Base-by-base conservation (phyloP, 257 asterid genomes). In the Solanum etuberosum region DNA sequence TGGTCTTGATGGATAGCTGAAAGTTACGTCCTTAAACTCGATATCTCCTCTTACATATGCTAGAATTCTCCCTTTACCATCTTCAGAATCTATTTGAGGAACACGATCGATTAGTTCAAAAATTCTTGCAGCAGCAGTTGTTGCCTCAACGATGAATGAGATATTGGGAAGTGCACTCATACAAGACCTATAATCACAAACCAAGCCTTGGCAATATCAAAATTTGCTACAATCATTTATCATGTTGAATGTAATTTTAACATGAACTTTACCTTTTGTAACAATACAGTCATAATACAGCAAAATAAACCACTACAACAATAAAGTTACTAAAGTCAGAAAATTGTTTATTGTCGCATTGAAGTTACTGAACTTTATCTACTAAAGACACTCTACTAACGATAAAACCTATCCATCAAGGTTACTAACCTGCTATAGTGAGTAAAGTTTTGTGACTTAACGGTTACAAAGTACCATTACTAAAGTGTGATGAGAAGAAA, bases 121-220 rank as follows among this genome's bases (percentile, higher is more conserved):
- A 29, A 93, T 93, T 10, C 93, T 91, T 9, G 90, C 74, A 0
- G 95, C 94, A 4, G 95, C 92, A 54, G 90, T 76, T 18, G 90
- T 88, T 82, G 96, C 98, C 88, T 92, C 98, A 35, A 90, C 43
- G 73, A 95, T 91, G 91, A 88, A 91, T 0, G 96, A 92, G 81
- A 95, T 82, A 88, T 94, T 94, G 5, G 98, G 97, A 67, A 94
- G 94, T 37, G 92, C 93, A 77, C 94, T 90, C 95, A 95, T 92
- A 18, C 94, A 92, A 5, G 93, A 93, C 91, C 98, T 95, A 89
- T 23, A 84, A 87, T 65, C 43, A 84, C 48, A 73, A 88, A 80
- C 6, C 40, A 80, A 29, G 5, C 67, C 67, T 46, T 43, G 25
- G 14, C 63, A 21, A 77, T 38, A 76, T 40, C 83, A 76, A n/a